Conservation (phyloP, 768 basidiomycete species). For the Lactifluus piperatus region DNA sequence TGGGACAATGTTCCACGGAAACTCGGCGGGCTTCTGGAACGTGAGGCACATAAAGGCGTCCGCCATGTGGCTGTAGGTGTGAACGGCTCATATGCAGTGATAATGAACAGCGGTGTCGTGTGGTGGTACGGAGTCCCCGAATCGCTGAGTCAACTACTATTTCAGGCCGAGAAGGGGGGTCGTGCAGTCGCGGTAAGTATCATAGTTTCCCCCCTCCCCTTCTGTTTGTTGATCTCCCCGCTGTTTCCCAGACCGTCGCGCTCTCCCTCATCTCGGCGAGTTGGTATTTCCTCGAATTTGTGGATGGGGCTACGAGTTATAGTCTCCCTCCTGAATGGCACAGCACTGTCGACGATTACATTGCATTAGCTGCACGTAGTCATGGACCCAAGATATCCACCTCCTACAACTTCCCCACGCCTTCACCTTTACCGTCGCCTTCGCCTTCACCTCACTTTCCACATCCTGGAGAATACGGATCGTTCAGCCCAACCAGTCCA, state of each 20-base stretch:
- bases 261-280: not conserved
- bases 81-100: slow-evolving; percentile 2
- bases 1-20: slow-evolving; percentile 6
- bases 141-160: not conserved
- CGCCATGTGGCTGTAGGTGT: slow-evolving; percentile 10
- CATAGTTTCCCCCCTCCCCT: not conserved
- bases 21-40: not conserved
- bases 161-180: not conserved
- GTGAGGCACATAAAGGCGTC: not conserved
- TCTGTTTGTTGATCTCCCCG: not conserved
- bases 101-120: not conserved
- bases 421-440: too few relatives aligned
- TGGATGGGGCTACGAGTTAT: not conserved
- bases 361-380: not conserved
- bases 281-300: slow-evolving; percentile 14
- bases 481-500: too few relatives aligned
- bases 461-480: too few relatives aligned
- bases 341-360: not conserved
- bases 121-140: slow-evolving; percentile 7
- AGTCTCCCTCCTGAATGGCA: slow-evolving; percentile 2
- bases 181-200: not conserved
- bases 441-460: too few relatives aligned
- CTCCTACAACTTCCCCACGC: too few relatives aligned
- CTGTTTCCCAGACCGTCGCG: not conserved
- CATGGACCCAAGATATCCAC: not conserved